Evolutionary conservation across 2,329 filamentous ascomycete genomes (phyloP), one percentile per base, ranked within the genome.

Genomic region (Penicillium sp.): DNA sequence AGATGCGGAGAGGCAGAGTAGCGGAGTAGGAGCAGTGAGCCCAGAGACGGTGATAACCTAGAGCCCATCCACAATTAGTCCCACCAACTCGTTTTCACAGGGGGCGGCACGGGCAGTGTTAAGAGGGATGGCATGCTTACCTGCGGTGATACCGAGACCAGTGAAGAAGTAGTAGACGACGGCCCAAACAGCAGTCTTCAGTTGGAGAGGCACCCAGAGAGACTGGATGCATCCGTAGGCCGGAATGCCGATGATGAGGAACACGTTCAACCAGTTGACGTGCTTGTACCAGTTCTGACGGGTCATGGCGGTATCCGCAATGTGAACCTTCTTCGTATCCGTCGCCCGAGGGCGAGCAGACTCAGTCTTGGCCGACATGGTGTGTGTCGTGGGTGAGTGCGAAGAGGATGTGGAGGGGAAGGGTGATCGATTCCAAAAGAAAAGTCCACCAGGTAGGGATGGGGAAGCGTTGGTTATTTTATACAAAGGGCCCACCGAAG

Each of bases 241-340:
- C 37, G 90, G 90, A 39, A 95, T 79, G 58, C 85, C 77, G 56
- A 94, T 70, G 67, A 95, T 91, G 67, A 95, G 80, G 53, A 77
- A 79, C 54, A 88, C 84, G 70, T 95, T 95, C 58, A 95, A 79
- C 89, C 90, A 95, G 79, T 95, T 90, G 76, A 95, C 80, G 67
- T 95, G 90, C 74, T 90, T 85, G 74, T 90, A 84, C 87, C 88
- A 93, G 76, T 95, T 95, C 63, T 77, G 75, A 71, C 77, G 79
- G 51, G 88, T 95, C 60, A 94, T 84, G 49, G 86, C 85, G 54
- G 81, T 81, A 56, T 94, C 89, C 56, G 88, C 83, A 71, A 95
- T 93, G 72, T 95, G 89, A 64, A 85, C 80, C 75, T 94, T 95
- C 76, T 84, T 80, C 43, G 79, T 59, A 51, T 68, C 67, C 37